phyloP scores from a whole-genome alignment of 768 basidiomycete species.

The Russula vinacea region DNA sequence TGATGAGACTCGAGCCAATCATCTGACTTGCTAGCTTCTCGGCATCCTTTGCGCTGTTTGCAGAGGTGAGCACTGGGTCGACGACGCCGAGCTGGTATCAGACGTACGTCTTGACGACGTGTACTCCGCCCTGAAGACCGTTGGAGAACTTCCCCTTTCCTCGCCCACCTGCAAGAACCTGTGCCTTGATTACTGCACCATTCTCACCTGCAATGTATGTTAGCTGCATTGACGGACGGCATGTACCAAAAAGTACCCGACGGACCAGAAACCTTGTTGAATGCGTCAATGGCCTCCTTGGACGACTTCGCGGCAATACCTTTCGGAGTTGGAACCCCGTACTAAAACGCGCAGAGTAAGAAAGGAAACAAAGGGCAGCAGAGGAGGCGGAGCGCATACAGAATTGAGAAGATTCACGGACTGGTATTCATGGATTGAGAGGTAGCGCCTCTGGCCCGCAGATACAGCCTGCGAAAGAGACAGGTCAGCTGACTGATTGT shows the following conservation, averaged over 20 bases:
- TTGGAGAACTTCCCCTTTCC: slow-evolving; percentile 97
- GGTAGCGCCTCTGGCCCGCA: slow-evolving; percentile 83
- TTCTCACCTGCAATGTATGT: slow-evolving; percentile 52
- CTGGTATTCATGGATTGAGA: slow-evolving; percentile 98
- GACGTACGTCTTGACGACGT: slow-evolving; percentile 79
- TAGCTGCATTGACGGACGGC: background rate
- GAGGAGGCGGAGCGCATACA: slow-evolving; percentile 44
- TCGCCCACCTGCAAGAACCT: slow-evolving; percentile 96
- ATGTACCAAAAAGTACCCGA: background rate
- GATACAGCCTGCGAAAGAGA: slow-evolving; percentile 50
- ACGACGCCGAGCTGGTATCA: background rate
- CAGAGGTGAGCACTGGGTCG: slow-evolving; percentile 16
- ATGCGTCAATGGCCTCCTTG: slow-evolving; percentile 85
- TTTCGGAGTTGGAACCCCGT: slow-evolving; percentile 93
- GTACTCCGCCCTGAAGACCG: slow-evolving; percentile 96
- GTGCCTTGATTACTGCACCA: slow-evolving; percentile 94
- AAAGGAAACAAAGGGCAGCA: background rate
- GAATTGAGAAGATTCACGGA: slow-evolving; percentile 93
- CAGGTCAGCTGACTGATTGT: slow-evolving; percentile 13
- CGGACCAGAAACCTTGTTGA: slow-evolving; percentile 76
- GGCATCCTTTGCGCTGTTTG: slow-evolving; percentile 75
- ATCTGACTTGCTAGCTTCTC: slow-evolving; percentile 85
- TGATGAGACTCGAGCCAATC: slow-evolving; percentile 94
- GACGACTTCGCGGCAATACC: slow-evolving; percentile 83
- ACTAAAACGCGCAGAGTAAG: slow-evolving; percentile 49